phyloP scores from a whole-genome alignment of 2,329 filamentous ascomycete species.

The Colletotrichum magnum region DNA sequence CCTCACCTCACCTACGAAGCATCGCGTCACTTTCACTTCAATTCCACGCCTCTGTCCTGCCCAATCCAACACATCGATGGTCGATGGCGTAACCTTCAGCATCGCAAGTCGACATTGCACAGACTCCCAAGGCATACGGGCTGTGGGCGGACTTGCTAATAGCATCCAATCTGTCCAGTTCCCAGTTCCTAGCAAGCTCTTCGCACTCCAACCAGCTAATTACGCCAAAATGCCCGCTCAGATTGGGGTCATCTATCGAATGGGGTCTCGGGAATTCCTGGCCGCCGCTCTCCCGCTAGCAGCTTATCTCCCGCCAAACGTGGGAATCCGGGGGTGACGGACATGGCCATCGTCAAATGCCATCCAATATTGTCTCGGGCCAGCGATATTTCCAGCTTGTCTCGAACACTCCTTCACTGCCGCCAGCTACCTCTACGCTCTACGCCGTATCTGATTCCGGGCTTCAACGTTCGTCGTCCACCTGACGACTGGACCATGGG shows the following conservation, averaged over 20 bases:
- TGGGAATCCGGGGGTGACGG: conserved; percentile 11
- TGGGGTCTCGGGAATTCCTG: conserved; percentile 10
- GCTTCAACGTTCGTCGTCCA: not conserved
- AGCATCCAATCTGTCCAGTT: not conserved
- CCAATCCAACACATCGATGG: conserved; percentile 27
- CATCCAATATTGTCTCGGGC: conserved; percentile 31
- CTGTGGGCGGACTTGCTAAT: conserved; percentile 10
- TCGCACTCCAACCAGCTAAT: conserved; percentile 8
- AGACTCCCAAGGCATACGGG: conserved; percentile 7
- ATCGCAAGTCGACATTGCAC: conserved; percentile 22
- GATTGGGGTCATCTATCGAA: conserved; percentile 12
- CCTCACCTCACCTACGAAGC: conserved; percentile 16
- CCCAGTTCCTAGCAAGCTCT: not conserved
- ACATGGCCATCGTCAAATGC: conserved; percentile 14
- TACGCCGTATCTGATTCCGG: not conserved
- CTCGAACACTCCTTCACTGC: not conserved
- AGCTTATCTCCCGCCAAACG: conserved; percentile 31
- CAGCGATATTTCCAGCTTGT: conserved; percentile 5
- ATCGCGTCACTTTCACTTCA: conserved; percentile 25
- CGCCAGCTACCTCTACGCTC: not conserved
- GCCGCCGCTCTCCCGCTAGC: conserved; percentile 27
- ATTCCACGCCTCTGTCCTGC: not conserved
- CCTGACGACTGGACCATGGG: not conserved
- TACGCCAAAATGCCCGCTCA: conserved; percentile 15
- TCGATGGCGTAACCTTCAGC: conserved; percentile 31